These are phyloP conservation scores for Neurospora sp. DNA, from an alignment of 495 filamentous ascomycete genomes.

Conservation along the genomic window DNA sequence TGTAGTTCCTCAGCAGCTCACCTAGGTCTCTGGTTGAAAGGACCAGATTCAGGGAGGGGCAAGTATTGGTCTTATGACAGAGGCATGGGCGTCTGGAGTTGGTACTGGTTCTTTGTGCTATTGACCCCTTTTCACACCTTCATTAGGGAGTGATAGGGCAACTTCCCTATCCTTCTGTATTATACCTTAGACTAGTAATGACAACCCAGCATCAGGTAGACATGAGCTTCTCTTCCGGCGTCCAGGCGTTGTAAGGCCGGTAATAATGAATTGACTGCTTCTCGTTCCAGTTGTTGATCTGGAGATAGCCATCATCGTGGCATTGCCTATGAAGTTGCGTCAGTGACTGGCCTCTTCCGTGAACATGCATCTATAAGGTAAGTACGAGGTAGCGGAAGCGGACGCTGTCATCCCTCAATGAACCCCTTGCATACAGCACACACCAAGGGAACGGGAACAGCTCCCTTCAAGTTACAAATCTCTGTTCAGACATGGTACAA, in stretches of 20 bases:
- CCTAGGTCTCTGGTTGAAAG: background rate
- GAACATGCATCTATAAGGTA: background rate
- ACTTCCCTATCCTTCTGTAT: no score
- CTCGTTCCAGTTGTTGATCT: background rate
- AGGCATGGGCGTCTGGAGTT: background rate
- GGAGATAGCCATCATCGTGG: background rate
- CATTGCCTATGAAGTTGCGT: background rate
- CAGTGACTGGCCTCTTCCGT: background rate
- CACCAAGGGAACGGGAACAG: background rate
- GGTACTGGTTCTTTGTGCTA: background rate
- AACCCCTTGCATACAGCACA: background rate
- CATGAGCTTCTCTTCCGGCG: background rate
- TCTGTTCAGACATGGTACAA: background rate
- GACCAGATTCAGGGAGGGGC: no score
- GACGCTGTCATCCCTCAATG: background rate
- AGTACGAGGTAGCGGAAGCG: background rate
- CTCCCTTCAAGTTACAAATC: background rate
- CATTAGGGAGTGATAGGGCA: no score
- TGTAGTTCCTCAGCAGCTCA: background rate
- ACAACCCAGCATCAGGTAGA: background rate
- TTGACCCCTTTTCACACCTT: background rate
- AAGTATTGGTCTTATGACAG: background rate
- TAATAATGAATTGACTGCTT: background rate
- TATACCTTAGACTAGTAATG: no score
- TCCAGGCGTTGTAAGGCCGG: background rate